Evolutionary conservation across 1,284 basidiomycete species (phyloP).

Genomic region (Irpex sp.): DNA sequence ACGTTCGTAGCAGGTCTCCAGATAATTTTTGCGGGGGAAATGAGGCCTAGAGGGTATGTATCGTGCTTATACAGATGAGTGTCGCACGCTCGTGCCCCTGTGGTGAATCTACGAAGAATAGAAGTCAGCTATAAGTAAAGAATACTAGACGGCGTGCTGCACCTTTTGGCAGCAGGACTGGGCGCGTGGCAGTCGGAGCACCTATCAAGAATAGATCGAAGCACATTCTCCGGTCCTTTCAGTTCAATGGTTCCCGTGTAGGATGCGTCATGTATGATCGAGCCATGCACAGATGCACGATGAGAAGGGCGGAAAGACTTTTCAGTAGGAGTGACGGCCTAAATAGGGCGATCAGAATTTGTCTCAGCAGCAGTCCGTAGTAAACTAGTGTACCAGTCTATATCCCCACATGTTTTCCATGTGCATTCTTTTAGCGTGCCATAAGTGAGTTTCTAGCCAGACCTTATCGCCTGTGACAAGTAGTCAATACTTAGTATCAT

Average conservation of each 20-base stretch:
- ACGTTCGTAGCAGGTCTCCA: constrained; percentile 50
- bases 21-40: constrained; percentile 68
- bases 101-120: constrained; percentile 39
- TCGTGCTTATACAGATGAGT: constrained; percentile 59
- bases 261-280: constrained; percentile 84
- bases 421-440: constrained; percentile 91
- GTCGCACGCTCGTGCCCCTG: constrained; percentile 53
- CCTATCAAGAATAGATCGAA: constrained; percentile 48
- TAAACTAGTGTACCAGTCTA: constrained; percentile 48
- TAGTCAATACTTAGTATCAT: background rate
- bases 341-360: background rate
- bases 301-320: constrained; percentile 88
- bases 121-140: background rate
- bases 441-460: constrained; percentile 92
- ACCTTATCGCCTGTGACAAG: constrained; percentile 59
- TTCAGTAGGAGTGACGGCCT: constrained; percentile 81
- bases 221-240: constrained; percentile 48
- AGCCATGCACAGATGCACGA: constrained; percentile 76
- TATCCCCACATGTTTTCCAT: constrained; percentile 91
- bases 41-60: constrained; percentile 62
- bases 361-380: background rate
- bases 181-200: constrained; percentile 61
- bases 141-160: background rate
- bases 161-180: constrained; percentile 56
- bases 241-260: constrained; percentile 77